Conservation (phyloP, 306 rosid genomes). For the Rubus idaeus region DNA sequence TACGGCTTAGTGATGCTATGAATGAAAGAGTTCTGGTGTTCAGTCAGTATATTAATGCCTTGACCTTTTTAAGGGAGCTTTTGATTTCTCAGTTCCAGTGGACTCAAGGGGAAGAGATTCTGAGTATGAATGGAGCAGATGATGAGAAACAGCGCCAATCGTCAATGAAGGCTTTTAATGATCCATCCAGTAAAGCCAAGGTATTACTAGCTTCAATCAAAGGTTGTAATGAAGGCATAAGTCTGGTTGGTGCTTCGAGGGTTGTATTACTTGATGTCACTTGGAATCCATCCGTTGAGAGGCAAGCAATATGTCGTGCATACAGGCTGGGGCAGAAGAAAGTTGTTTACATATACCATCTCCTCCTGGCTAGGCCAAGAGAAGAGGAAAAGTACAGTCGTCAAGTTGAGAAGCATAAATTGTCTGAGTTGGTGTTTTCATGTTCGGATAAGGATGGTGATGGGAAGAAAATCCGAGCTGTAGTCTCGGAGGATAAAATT, state of each 20-base stretch:
- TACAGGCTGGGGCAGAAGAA: slow-evolving; percentile 60
- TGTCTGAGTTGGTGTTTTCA: slow-evolving; percentile 53
- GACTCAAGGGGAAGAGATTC: slow-evolving; percentile 46
- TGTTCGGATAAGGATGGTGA: slow-evolving; percentile 8
- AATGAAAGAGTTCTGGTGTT: slow-evolving; percentile 67
- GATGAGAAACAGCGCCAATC: slow-evolving; percentile 43
- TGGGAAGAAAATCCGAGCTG: slow-evolving; percentile 9
- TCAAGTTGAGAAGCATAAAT: slow-evolving; percentile 47
- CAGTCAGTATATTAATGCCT: slow-evolving; percentile 49
- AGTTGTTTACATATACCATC: slow-evolving; percentile 49
- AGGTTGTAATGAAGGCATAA: slow-evolving; percentile 67
- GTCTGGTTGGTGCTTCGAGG: slow-evolving; percentile 68
- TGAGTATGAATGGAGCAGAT: slow-evolving; percentile 43
- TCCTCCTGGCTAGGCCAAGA: slow-evolving; percentile 46
- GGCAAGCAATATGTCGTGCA: slow-evolving; percentile 67
- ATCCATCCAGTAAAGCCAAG: slow-evolving; percentile 40
- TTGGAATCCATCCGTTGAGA: slow-evolving; percentile 73
- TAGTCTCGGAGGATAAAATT: slow-evolving; percentile 39
- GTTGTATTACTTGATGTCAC: slow-evolving; percentile 65
- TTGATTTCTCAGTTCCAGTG: slow-evolving; percentile 44
- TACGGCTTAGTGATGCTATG: slow-evolving; percentile 36
- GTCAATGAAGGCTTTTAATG: slow-evolving; percentile 47
- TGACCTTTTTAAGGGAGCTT: slow-evolving; percentile 36
- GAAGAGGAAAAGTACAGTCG: slow-evolving; percentile 44
- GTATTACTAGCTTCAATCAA: slow-evolving; percentile 57